These are phyloP conservation scores for Mycena alexandri DNA, from an alignment of 768 basidiomycete genomes.

Conservation along the genomic window DNA sequence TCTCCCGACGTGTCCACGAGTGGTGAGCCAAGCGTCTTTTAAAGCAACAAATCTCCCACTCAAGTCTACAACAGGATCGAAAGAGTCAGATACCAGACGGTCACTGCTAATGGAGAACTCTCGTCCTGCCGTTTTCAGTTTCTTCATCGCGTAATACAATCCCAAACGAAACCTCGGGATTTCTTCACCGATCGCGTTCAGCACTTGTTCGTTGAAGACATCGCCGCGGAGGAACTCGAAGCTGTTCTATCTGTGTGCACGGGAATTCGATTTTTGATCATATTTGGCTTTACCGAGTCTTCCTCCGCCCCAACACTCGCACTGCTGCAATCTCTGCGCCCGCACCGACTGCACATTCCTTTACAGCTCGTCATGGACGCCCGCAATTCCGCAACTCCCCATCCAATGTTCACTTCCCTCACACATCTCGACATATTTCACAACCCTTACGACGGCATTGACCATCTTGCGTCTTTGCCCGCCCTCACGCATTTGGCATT, in stretches of 20 bases:
- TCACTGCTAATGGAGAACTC: neutral
- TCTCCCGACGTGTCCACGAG: conserved; percentile 6
- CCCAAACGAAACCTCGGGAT: neutral
- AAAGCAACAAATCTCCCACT: neutral
- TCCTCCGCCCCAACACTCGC: too few relatives aligned
- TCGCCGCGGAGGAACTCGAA: too few relatives aligned
- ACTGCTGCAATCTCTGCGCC: too few relatives aligned
- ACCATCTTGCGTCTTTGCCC: neutral
- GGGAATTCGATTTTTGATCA: too few relatives aligned
- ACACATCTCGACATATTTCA: conserved; percentile 20
- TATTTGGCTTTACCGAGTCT: too few relatives aligned
- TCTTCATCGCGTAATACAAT: neutral
- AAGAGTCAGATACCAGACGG: conserved; percentile 1
- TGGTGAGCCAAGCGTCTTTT: neutral
- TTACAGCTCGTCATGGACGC: too few relatives aligned
- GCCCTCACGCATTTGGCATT: conserved; percentile 21
- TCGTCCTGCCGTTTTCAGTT: neutral
- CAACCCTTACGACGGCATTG: neutral
- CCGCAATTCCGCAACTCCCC: too few relatives aligned
- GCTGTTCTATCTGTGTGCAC: too few relatives aligned
- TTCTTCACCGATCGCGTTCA: conserved; percentile 19
- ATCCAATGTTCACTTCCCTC: conserved; percentile 1
- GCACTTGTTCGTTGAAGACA: conserved; percentile 1
- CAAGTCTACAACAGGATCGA: conserved; percentile 8
- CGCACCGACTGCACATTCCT: too few relatives aligned